phyloP scores from a whole-genome alignment of 179 eudicot genomes.

The Silene noctiflora region DNA sequence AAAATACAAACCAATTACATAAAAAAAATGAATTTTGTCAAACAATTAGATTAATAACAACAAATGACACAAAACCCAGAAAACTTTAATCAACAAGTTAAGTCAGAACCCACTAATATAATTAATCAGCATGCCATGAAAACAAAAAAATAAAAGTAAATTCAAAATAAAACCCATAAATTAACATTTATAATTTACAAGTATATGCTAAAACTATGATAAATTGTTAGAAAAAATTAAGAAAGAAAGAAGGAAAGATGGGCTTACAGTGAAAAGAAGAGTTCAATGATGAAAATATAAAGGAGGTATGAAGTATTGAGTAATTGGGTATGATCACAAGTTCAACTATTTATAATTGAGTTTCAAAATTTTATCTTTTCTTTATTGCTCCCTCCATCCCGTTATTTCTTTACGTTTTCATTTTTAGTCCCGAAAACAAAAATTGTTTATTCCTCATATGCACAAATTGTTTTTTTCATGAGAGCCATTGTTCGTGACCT shows the following conservation, averaged over 20 bases:
- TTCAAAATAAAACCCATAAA: neutral
- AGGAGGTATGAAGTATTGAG: constrained; percentile 1
- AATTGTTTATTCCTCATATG: too few species aligned
- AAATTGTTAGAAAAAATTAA: neutral
- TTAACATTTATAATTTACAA: neutral
- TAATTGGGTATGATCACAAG: constrained; percentile 23
- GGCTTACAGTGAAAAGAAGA: constrained; percentile 25
- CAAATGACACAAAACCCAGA: constrained; percentile 22
- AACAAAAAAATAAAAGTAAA: neutral
- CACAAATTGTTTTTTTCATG: too few species aligned
- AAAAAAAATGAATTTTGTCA: constrained; percentile 3
- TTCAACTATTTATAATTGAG: constrained; percentile 14
- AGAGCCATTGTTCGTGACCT: too few species aligned
- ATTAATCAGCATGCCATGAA: neutral
- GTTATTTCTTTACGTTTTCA: too few species aligned
- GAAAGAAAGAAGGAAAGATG: neutral
- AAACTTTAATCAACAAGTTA: constrained; percentile 20
- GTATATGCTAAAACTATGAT: neutral
- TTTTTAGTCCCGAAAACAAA: too few species aligned
- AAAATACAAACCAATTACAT: constrained; percentile 13
- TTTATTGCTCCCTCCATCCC: too few species aligned
- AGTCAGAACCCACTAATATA: neutral
- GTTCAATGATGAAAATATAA: neutral
- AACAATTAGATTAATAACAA: constrained; percentile 2
- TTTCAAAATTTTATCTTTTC: neutral